Base-by-base conservation (phyloP, 345 rosid genomes). In the Arabidopsis suecica region DNA sequence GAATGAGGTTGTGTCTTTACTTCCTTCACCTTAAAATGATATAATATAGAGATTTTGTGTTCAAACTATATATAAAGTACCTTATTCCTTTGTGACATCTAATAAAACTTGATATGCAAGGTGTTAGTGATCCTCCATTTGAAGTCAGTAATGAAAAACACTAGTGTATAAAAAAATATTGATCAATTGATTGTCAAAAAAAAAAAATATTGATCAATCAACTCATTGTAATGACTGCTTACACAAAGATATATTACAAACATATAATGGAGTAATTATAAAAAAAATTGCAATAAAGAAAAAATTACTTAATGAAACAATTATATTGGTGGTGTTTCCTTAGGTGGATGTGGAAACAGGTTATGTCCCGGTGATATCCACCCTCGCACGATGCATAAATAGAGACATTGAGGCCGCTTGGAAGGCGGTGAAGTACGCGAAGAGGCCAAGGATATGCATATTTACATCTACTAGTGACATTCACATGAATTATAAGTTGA, bases 391-490 rank as follows among this genome's bases (percentile, higher is more conserved):
- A 83, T 86, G 96, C 67, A 87, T 86, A 60, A 80, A 79, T 73
- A 81, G 65, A 65, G 98, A 94, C 51, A 86, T 94, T 3, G 75
- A 68, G 61, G 34, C 84, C 1, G 96, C 91, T 0, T 94, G 97
- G 98, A 95, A 94, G 54, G 91, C 97, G 1, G 88, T 94, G 36
- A 92, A 90, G 85, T 81, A 81, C 12, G 98, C 98, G 0, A 90
- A 85, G 71, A 76, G 88, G 63, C 96, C 93, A 0, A 80, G 89
- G 72, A 80, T 94, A 70, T 84, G 88, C 36, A 81, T 91, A 0
- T 94, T 94, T 64, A 90, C 85, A 7, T 95, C 98, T 0, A 94
- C 98, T 0, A 94, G 98, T 38, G 88, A 69, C 56, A 91, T 94
- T 40, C 98, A 94, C 60, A 75, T 94, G 95, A 81, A 88, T 84